phyloP scores from a whole-genome alignment of 257 asterid species.

The Gynochthodes officinalis region DNA sequence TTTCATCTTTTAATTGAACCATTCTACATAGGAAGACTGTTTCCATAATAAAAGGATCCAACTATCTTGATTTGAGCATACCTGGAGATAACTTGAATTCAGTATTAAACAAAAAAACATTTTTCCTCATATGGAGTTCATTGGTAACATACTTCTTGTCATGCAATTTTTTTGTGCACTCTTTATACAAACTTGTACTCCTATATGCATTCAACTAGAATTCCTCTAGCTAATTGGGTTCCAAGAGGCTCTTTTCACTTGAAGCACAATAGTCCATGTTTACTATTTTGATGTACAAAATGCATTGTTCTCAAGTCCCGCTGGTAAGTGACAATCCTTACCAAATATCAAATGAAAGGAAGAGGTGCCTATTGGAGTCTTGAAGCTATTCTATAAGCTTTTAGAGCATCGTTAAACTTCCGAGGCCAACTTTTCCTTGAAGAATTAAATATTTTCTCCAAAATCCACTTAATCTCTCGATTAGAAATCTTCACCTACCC shows the following conservation, averaged over 20 bases:
- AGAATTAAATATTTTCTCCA: background rate
- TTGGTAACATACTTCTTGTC: too few species aligned
- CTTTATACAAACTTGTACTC: too few species aligned
- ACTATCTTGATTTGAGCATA: background rate
- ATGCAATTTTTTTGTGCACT: too few species aligned
- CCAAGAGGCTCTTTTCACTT: background rate
- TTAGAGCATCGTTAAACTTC: background rate
- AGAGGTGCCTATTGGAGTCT: background rate
- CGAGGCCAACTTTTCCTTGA: background rate
- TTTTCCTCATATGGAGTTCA: too few species aligned
- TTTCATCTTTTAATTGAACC: too few species aligned
- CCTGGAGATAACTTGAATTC: background rate
- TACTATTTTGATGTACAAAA: background rate
- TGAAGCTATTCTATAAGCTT: background rate
- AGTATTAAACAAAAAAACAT: background rate
- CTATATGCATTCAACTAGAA: too few species aligned
- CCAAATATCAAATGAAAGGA: background rate
- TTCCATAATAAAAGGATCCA: background rate
- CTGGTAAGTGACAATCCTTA: background rate
- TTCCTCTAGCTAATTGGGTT: too few species aligned
- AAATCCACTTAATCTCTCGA: background rate
- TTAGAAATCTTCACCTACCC: background rate
- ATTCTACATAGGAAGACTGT: too few species aligned
- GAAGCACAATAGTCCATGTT: background rate
- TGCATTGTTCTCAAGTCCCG: background rate